A percentile compares a stretch with the other conserved stretches of the same genome.
phyloP scores from a whole-genome alignment of 352 stramenopile genomes.

The Hyaloperonospora arabidopsidis region DNA sequence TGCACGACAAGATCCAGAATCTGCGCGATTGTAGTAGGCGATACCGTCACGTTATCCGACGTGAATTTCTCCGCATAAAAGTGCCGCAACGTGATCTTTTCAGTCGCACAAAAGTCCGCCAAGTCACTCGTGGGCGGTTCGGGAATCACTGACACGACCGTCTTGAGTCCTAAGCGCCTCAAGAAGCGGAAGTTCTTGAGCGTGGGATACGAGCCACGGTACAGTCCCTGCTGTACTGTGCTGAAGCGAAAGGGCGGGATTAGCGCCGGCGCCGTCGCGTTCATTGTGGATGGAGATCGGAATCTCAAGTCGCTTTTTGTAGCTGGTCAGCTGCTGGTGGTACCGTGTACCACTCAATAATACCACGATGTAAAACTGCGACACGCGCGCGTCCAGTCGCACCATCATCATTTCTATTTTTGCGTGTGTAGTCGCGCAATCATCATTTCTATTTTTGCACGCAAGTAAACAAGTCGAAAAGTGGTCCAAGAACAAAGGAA shows the following conservation, averaged over 20 bases:
- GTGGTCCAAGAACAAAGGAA: background rate
- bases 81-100: constrained; percentile 66
- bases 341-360: constrained; percentile 14
- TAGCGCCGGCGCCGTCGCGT: constrained; percentile 52
- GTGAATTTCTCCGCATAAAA: constrained; percentile 86
- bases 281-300: constrained; percentile 14
- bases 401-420: constrained; percentile 11
- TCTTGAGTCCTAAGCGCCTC: constrained; percentile 61
- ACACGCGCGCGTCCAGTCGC: no score
- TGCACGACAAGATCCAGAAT: constrained; percentile 77
- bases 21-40: constrained; percentile 55
- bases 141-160: constrained; percentile 71
- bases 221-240: constrained; percentile 71
- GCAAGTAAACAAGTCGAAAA: background rate
- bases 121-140: constrained; percentile 74
- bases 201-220: constrained; percentile 76
- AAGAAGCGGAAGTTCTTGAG: constrained; percentile 85
- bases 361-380: no score
- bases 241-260: constrained; percentile 86
- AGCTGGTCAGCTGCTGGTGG: background rate
- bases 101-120: constrained; percentile 54
- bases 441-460: background rate
- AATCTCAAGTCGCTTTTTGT: no score
- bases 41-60: constrained; percentile 81
- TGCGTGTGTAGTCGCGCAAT: background rate